These are phyloP conservation scores for Camillea tinctor DNA, from an alignment of 2,329 filamentous ascomycete species.

Conservation along the genomic window DNA sequence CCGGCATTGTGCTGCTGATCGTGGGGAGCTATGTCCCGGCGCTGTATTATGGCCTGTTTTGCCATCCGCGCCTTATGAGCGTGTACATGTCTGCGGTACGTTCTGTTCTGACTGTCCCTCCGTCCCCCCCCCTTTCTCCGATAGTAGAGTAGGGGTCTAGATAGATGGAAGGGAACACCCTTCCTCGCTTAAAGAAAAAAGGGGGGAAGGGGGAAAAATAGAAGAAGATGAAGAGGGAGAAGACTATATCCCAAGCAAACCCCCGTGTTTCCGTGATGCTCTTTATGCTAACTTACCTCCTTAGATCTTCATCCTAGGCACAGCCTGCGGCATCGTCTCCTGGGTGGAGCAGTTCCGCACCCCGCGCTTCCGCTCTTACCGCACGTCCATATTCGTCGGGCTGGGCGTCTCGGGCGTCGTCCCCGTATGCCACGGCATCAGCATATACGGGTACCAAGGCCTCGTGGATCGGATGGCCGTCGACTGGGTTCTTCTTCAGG, in stretches of 20 bases:
- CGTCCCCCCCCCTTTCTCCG: too few relatives aligned
- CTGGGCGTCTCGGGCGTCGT: constrained; percentile 83
- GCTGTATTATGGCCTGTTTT: constrained; percentile 83
- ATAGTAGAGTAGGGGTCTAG: too few relatives aligned
- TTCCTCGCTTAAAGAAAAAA: not conserved
- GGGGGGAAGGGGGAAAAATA: not conserved
- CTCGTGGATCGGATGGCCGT: constrained; percentile 76
- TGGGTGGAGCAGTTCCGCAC: constrained; percentile 82
- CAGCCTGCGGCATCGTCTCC: constrained; percentile 74
- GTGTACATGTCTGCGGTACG: constrained; percentile 74
- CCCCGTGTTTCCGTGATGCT: not conserved
- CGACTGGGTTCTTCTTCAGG: constrained; percentile 76
- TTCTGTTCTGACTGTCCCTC: constrained; percentile 10
- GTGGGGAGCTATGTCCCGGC: constrained; percentile 88
- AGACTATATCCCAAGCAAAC: too few relatives aligned
- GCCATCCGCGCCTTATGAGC: constrained; percentile 61
- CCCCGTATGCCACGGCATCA: constrained; percentile 75
- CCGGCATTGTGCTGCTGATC: constrained; percentile 89
- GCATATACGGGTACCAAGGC: constrained; percentile 62
- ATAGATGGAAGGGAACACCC: not conserved
- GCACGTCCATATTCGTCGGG: constrained; percentile 84
- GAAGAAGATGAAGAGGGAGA: too few relatives aligned
- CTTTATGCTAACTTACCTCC: not conserved
- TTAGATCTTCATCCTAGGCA: constrained; percentile 74
- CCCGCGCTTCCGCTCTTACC: constrained; percentile 78